phyloP scores from a whole-genome alignment of 2,329 filamentous ascomycete genomes.

The Nannizziopsis arthrosporioides region DNA sequence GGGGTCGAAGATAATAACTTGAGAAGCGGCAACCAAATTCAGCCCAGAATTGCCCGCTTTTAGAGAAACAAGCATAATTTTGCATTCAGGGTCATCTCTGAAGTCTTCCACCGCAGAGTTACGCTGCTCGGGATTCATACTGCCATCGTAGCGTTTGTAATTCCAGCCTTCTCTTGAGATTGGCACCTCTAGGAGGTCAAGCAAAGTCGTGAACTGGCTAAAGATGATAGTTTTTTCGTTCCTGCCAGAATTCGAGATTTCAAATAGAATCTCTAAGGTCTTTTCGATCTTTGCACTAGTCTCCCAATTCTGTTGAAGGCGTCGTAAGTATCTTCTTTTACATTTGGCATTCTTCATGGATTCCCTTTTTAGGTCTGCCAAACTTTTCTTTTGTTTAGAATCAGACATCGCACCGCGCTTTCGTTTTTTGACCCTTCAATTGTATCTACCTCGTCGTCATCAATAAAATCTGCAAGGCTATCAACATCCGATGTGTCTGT shows the following conservation, averaged over 20 bases:
- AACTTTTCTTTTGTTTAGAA: constrained; percentile 38
- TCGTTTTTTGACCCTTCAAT: constrained; percentile 26
- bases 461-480: constrained; percentile 45
- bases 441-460: constrained; percentile 25
- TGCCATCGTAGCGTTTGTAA: constrained; percentile 64
- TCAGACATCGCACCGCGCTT: constrained; percentile 35
- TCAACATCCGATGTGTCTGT: constrained; percentile 24
- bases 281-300: constrained; percentile 65
- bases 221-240: constrained; percentile 72
- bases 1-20: constrained; percentile 81
- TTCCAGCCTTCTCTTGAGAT: constrained; percentile 47
- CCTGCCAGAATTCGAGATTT: constrained; percentile 38
- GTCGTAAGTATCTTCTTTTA: constrained; percentile 57
- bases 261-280: constrained; percentile 51
- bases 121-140: constrained; percentile 56
- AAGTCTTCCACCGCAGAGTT: constrained; percentile 58
- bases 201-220: constrained; percentile 66
- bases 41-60: constrained; percentile 77
- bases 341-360: constrained; percentile 52
- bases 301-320: constrained; percentile 56
- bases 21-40: constrained; percentile 70
- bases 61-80: constrained; percentile 64
- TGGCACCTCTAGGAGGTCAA: constrained; percentile 66
- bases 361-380: constrained; percentile 57
- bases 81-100: constrained; percentile 47